Evolutionary conservation across 148 eudicot genomes (phyloP).

Genomic region (Camellia japonica): DNA sequence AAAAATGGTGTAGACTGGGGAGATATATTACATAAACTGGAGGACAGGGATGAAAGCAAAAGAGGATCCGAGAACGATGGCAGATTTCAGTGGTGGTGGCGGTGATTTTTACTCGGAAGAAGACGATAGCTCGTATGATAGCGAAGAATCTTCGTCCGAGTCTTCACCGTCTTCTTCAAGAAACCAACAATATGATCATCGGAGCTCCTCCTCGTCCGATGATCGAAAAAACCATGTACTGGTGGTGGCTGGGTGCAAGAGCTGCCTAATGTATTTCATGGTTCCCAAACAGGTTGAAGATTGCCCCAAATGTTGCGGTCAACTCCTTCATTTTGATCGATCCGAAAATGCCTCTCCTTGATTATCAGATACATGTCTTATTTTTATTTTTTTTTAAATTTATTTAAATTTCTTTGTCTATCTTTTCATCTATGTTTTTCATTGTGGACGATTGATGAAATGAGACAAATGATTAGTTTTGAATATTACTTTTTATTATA

Average conservation of each 20-base stretch:
- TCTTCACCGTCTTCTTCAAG: slow-evolving; percentile 43
- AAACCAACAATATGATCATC: slow-evolving; percentile 13
- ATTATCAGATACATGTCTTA: neutral
- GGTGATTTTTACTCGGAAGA: slow-evolving; percentile 31
- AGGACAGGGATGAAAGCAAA: slow-evolving; percentile 68
- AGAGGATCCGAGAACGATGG: slow-evolving; percentile 53
- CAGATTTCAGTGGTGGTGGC: slow-evolving; percentile 6
- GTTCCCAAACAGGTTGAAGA: slow-evolving; percentile 64
- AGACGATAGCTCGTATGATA: slow-evolving; percentile 37
- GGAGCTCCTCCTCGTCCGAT: neutral
- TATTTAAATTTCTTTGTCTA: neutral
- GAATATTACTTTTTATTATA: neutral
- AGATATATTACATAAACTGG: slow-evolving; percentile 89
- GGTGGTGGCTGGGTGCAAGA: slow-evolving; percentile 92
- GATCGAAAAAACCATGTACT: slow-evolving; percentile 29
- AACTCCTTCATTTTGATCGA: slow-evolving; percentile 78
- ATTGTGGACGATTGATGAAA: slow-evolving; percentile 17
- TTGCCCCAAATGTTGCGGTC: slow-evolving; percentile 89
- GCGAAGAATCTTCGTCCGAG: slow-evolving; percentile 57
- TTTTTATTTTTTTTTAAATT: neutral
- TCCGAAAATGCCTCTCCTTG: slow-evolving; percentile 29
- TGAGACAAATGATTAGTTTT: slow-evolving; percentile 13
- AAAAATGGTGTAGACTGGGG: slow-evolving; percentile 58
- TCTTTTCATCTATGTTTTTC: slow-evolving; percentile 9
- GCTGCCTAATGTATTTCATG: slow-evolving; percentile 94